A percentile compares a stretch with the other conserved stretches of the same genome.
phyloP scores from a whole-genome alignment of 768 basidiomycete genomes.

The Suillus americanus region DNA sequence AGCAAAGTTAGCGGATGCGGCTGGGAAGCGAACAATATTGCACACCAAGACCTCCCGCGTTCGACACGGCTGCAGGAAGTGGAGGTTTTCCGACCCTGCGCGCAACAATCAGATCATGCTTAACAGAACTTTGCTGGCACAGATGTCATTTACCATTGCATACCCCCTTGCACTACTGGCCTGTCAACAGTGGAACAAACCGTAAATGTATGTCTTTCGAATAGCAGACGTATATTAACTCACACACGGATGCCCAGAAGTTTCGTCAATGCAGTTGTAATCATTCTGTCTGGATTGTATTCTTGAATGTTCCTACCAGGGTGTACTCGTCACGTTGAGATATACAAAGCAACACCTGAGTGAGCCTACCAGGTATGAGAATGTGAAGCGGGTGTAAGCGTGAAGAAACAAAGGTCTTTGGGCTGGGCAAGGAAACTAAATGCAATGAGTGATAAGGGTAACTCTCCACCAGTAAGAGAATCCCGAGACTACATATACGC shows the following conservation, averaged over 20 bases:
- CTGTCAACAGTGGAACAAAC: constrained; percentile 34
- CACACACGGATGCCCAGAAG: constrained; percentile 67
- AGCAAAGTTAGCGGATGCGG: neutral
- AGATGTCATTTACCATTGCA: constrained; percentile 69
- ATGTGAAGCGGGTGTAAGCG: neutral
- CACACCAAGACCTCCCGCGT: constrained; percentile 77
- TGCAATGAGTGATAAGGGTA: neutral
- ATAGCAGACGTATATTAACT: constrained; percentile 22
- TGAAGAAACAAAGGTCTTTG: neutral
- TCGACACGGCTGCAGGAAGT: constrained; percentile 75
- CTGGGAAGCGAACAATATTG: constrained; percentile 1
- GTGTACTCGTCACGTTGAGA: neutral
- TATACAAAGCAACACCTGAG: neutral
- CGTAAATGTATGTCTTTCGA: neutral
- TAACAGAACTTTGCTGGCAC: neutral
- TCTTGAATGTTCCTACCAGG: neutral
- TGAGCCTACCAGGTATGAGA: neutral
- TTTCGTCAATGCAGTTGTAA: constrained; percentile 59
- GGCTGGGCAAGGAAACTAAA: neutral
- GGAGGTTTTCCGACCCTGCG: constrained; percentile 76
- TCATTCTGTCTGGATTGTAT: constrained; percentile 26
- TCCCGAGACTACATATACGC: neutral
- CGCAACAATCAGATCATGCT: neutral
- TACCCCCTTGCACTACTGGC: constrained; percentile 84
- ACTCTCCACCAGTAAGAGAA: neutral